Evolutionary conservation across 2,329 filamentous ascomycete species (phyloP).

Genomic region (Alternaria gaisen): DNA sequence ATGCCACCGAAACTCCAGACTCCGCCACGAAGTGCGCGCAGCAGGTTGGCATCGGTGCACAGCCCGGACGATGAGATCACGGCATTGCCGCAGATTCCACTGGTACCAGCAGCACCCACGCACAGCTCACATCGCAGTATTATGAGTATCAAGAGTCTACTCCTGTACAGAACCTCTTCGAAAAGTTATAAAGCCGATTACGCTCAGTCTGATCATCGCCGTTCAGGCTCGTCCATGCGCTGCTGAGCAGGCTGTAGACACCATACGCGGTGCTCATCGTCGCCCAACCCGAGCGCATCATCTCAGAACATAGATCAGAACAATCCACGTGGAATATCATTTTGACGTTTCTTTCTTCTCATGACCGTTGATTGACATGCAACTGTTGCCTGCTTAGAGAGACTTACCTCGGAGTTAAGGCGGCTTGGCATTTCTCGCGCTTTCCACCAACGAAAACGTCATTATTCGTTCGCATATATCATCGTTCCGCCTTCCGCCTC

Average conservation of each 20-base stretch:
- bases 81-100: slow-evolving; percentile 22
- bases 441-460: slow-evolving; percentile 29
- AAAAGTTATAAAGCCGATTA: slow-evolving; percentile 2
- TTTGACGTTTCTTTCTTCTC: not conserved
- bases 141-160: slow-evolving; percentile 33
- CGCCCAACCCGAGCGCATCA: not conserved
- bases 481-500: slow-evolving; percentile 8
- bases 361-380: not conserved
- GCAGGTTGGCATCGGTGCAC: slow-evolving; percentile 17
- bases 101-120: not conserved
- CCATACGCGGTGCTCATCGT: not conserved
- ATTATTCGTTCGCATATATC: slow-evolving; percentile 20
- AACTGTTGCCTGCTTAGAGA: not conserved
- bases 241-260: not conserved
- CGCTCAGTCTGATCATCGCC: not conserved
- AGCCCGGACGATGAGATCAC: slow-evolving; percentile 27
- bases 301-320: not conserved
- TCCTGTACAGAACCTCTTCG: slow-evolving; percentile 25
- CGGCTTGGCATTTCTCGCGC: slow-evolving; percentile 33
- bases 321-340: not conserved
- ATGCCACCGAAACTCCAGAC: slow-evolving; percentile 34
- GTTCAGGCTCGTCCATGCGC: not conserved
- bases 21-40: slow-evolving; percentile 25
- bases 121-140: slow-evolving; percentile 23
- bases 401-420: slow-evolving; percentile 14